phyloP scores from a whole-genome alignment of 768 basidiomycete species.

The Trametes elegans region DNA sequence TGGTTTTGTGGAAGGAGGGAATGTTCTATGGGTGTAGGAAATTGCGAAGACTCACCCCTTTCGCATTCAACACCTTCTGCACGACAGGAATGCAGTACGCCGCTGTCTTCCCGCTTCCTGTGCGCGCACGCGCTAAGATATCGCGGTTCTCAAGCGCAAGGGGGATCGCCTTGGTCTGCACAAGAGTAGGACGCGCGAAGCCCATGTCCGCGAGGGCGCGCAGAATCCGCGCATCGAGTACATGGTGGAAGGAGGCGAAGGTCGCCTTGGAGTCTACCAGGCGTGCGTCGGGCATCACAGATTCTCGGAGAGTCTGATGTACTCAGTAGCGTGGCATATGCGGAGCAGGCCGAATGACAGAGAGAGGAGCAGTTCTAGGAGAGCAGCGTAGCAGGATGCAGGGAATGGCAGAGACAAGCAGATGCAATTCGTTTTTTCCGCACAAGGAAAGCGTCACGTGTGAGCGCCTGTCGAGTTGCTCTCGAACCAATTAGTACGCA shows the following conservation, averaged over 20 bases:
- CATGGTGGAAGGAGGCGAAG: constrained; percentile 59
- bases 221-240: constrained; percentile 83
- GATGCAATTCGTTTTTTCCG: background rate
- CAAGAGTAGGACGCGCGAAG: constrained; percentile 87
- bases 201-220: constrained; percentile 87
- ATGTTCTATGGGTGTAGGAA: background rate
- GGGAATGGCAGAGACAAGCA: background rate
- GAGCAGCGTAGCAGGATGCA: background rate
- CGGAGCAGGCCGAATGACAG: no score
- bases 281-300: constrained; percentile 28
- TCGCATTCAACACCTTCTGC: constrained; percentile 82
- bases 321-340: no score
- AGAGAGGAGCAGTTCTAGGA: background rate
- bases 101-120: constrained; percentile 96
- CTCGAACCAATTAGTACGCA: no score
- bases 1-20: no score
- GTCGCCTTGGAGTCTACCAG: constrained; percentile 32
- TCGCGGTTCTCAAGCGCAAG: constrained; percentile 86
- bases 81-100: constrained; percentile 91
- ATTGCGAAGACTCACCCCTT: constrained; percentile 68
- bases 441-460: background rate
- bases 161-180: constrained; percentile 91
- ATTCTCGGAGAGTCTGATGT: no score
- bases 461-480: background rate
- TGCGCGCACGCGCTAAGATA: constrained; percentile 90